These are phyloP conservation scores for Auricularia sp. DNA, from an alignment of 768 basidiomycete species.

Conservation along the genomic window DNA sequence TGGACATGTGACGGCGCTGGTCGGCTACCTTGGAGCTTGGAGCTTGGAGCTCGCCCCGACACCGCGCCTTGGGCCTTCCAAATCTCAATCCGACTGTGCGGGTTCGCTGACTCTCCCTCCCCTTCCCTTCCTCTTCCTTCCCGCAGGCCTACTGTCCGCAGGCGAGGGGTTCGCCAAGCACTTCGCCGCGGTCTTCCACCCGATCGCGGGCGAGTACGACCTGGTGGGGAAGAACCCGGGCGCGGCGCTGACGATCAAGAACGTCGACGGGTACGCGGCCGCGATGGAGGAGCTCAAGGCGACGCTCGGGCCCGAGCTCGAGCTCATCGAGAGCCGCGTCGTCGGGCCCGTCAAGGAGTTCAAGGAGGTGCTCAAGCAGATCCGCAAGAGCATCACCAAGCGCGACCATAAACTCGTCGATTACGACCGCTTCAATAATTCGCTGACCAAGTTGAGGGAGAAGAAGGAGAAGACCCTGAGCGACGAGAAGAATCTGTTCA, in stretches of 20 bases:
- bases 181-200: slow-evolving; percentile 53
- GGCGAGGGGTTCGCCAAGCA: slow-evolving; percentile 56
- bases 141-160: slow-evolving; percentile 53
- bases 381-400: slow-evolving; percentile 92
- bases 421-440: slow-evolving; percentile 94
- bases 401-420: slow-evolving; percentile 96
- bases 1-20: too few species aligned
- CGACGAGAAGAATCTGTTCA: slow-evolving; percentile 96
- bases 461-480: slow-evolving; percentile 96
- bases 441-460: slow-evolving; percentile 87
- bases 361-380: slow-evolving; percentile 73
- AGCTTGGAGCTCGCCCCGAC: too few species aligned
- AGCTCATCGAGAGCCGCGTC: slow-evolving; percentile 84
- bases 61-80: too few species aligned
- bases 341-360: slow-evolving; percentile 83
- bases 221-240: slow-evolving; percentile 71
- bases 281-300: slow-evolving; percentile 76
- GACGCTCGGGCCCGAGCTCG: slow-evolving; percentile 78
- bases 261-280: slow-evolving; percentile 60
- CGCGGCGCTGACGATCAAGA: slow-evolving; percentile 64
- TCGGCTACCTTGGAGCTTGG: too few species aligned
- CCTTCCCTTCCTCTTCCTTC: slow-evolving; percentile 8
- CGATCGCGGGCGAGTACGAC: slow-evolving; percentile 68
- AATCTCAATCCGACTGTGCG: too few species aligned
- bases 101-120: too few species aligned